Percentiles rank a stretch among this genome's conserved stretches.
phyloP scores from a whole-genome alignment of 768 basidiomycete genomes.

The Collybiopsis luxurians region DNA sequence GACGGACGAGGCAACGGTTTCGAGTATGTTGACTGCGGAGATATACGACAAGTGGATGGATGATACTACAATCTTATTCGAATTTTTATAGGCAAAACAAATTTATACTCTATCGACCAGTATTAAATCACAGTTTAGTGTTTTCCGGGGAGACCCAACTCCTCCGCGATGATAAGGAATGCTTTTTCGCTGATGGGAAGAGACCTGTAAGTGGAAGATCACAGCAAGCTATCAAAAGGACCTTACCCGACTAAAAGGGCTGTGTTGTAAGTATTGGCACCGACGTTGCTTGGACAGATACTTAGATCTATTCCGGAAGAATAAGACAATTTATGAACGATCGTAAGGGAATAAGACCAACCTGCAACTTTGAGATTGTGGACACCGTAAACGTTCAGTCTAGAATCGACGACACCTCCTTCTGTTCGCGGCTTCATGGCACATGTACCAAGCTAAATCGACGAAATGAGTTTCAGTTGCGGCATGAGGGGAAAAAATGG shows the following conservation, averaged over 20 bases:
- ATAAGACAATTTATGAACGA: background rate
- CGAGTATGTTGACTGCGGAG: conserved; percentile 47
- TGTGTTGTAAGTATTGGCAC: conserved; percentile 19
- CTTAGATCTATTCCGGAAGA: conserved; percentile 30
- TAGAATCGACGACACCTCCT: conserved; percentile 42
- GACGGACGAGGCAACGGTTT: conserved; percentile 34
- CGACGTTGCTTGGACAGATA: conserved; percentile 37
- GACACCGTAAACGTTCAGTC: conserved; percentile 42
- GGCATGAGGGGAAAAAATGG: too few species aligned
- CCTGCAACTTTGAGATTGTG: conserved; percentile 40
- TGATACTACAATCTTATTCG: conserved; percentile 50
- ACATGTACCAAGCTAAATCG: conserved; percentile 40
- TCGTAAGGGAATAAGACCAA: background rate
- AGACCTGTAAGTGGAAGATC: conserved; percentile 19
- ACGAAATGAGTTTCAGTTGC: conserved; percentile 17
- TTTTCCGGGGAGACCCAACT: too few species aligned
- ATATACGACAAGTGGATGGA: conserved; percentile 51
- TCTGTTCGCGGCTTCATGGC: conserved; percentile 42
- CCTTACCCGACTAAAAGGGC: conserved; percentile 17
- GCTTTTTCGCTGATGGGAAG: conserved; percentile 42
- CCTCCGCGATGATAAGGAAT: conserved; percentile 40
- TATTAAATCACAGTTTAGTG: too few species aligned
- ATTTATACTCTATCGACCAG: too few species aligned
- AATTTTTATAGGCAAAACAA: background rate
- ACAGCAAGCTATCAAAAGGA: background rate